Base-by-base conservation (phyloP, 345 rosid genomes). In the Eucalyptus tenuipes region DNA sequence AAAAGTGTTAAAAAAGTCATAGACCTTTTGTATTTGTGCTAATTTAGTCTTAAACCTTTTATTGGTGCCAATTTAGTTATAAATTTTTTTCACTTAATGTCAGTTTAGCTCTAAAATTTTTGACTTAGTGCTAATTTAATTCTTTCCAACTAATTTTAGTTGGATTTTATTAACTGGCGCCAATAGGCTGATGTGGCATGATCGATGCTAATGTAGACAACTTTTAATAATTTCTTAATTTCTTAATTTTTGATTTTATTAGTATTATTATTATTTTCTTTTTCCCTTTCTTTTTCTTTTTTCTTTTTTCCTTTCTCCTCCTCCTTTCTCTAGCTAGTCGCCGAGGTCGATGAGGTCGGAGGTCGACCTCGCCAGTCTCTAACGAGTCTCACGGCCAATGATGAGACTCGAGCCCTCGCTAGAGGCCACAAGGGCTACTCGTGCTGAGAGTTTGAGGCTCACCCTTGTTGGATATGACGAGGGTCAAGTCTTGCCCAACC, bases 191-290 rank as follows among this genome's bases (percentile, higher is more conserved):
- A 52, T 1, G 0, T 52, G 24, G 10, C 55, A 52, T 7, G 4
- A 52, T 52, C 0, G 9, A 0, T 0, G 0, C 0, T 3, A 0
- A 52, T 52, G 0, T 52, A 18, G 0, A 52, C 0, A 7, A 18
- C 10, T 7, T 52, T 52, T 18, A 52, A 52, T 52, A 7, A 18
- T 50, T 4, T 15, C 15, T 49, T 14, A 1, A 4, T 48, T 48
- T 49, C 14, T 14, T 5, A 5, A 13, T 49, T 14, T 14, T 47
- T 47, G 4, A 47, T 47, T 47, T 47, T 47, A 47, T 47, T 4
- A 47, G n/a, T n/a, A n/a, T n/a, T n/a, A n/a, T n/a, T n/a, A n/a
- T n/a, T n/a, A n/a, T n/a, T n/a, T n/a, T n/a, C n/a, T n/a, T n/a
- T n/a, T n/a, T n/a, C n/a, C n/a, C n/a, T n/a, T n/a, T 47, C 3